These are phyloP conservation scores for Smallanthus sonchifolius DNA, from an alignment of 129 eudicot genomes.

Conservation along the genomic window DNA sequence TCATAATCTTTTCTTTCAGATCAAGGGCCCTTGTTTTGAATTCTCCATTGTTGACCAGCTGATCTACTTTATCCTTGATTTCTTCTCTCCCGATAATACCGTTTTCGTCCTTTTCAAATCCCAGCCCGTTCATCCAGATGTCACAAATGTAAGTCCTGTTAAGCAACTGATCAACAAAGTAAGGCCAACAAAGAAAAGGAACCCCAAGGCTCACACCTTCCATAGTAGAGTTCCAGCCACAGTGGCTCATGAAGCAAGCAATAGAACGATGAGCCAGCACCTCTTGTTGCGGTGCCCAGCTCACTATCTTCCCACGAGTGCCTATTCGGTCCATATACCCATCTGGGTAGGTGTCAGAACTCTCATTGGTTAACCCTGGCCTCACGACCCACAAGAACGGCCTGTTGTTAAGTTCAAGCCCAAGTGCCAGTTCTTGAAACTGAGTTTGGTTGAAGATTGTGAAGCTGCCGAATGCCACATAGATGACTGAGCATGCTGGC, in stretches of 20 bases:
- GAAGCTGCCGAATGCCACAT: conserved; percentile 1
- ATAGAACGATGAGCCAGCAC: conserved; percentile 10
- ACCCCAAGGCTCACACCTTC: not conserved
- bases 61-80: conserved; percentile 30
- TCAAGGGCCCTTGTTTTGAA: conserved; percentile 31
- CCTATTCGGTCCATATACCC: conserved; percentile 14
- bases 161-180: conserved; percentile 1
- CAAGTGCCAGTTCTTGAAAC: conserved; percentile 5
- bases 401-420: conserved; percentile 20
- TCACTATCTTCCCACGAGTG: conserved; percentile 34
- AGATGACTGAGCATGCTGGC: conserved; percentile 16
- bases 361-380: not conserved
- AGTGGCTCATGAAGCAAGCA: not conserved
- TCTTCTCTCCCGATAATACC: not conserved
- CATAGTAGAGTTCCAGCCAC: conserved; percentile 6
- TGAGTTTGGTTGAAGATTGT: not conserved
- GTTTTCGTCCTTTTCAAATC: not conserved
- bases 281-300: conserved; percentile 67
- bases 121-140: not conserved
- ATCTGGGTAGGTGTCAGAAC: not conserved
- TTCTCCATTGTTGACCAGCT: conserved; percentile 6
- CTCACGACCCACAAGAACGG: conserved; percentile 61
- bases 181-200: not conserved
- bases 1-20: conserved; percentile 23
- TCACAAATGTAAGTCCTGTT: not conserved